phyloP scores from a whole-genome alignment of 2,329 filamentous ascomycete species.

The Venturiaceae sp. region DNA sequence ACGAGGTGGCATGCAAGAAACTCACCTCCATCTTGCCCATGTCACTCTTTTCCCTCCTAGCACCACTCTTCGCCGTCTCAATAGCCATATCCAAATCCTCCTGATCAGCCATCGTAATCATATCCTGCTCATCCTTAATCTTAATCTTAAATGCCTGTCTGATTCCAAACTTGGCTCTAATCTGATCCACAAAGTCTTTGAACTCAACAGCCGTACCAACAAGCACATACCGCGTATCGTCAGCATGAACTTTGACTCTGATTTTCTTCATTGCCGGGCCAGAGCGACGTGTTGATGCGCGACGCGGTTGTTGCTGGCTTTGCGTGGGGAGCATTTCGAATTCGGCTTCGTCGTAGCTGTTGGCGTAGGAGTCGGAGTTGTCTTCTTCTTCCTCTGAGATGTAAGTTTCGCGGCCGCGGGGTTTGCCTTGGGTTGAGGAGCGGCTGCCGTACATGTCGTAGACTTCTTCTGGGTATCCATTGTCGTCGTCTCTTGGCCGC shows the following conservation, averaged over 20 bases:
- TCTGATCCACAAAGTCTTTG: constrained; percentile 64
- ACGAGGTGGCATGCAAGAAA: background rate
- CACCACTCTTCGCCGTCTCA: constrained; percentile 55
- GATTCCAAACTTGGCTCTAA: constrained; percentile 80
- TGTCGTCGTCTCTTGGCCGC: background rate
- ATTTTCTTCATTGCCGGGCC: constrained; percentile 63
- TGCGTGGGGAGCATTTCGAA: constrained; percentile 50
- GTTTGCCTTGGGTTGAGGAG: constrained; percentile 18
- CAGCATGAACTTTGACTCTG: constrained; percentile 79
- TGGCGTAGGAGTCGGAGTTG: constrained; percentile 47
- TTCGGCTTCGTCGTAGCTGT: constrained; percentile 62
- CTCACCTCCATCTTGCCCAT: constrained; percentile 88
- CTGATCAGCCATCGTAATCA: constrained; percentile 96
- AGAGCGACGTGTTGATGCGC: constrained; percentile 33
- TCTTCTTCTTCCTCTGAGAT: constrained; percentile 75
- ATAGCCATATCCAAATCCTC: constrained; percentile 91
- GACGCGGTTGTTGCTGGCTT: constrained; percentile 19
- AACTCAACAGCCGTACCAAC: constrained; percentile 65
- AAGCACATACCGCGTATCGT: constrained; percentile 88
- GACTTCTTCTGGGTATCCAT: constrained; percentile 7
- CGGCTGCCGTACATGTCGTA: constrained; percentile 14
- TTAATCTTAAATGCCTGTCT: constrained; percentile 77
- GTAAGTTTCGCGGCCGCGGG: constrained; percentile 36
- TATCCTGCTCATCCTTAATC: constrained; percentile 79
- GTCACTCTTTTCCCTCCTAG: constrained; percentile 64